These are phyloP conservation scores for Kodamaea suecica DNA, from an alignment of 1,139 yeast genomes.

Conservation along the genomic window DNA sequence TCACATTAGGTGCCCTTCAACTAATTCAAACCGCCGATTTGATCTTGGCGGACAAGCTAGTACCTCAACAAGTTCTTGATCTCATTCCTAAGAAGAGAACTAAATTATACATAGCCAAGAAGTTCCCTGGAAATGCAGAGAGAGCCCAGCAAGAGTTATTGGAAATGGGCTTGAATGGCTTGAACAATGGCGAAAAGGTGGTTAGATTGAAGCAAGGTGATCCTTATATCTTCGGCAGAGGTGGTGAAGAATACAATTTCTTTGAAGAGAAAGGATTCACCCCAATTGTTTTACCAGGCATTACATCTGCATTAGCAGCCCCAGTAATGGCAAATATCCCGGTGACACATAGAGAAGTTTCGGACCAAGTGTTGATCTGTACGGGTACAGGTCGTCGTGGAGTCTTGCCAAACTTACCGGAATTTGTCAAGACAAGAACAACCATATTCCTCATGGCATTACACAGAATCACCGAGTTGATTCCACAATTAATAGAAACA, in stretches of 20 bases:
- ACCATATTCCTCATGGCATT: conserved; percentile 89
- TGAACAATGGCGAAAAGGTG: conserved; percentile 67
- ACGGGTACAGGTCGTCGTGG: conserved; percentile 96
- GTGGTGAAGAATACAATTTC: conserved; percentile 84
- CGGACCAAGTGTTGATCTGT: conserved; percentile 88
- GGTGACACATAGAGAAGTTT: conserved; percentile 87
- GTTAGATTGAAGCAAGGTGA: conserved; percentile 95
- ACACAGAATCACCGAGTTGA: conserved; percentile 72
- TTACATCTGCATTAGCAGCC: conserved; percentile 88
- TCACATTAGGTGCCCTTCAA: conserved; percentile 82
- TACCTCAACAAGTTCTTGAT: conserved; percentile 83
- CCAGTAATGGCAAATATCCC: conserved; percentile 85
- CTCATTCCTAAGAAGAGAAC: conserved; percentile 69
- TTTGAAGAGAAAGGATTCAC: conserved; percentile 64
- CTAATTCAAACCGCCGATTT: conserved; percentile 82
- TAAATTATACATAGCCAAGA: conserved; percentile 79
- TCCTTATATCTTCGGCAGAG: conserved; percentile 95
- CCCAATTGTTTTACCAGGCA: conserved; percentile 81
- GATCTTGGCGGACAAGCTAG: conserved; percentile 85
- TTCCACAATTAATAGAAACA: conserved; percentile 50
- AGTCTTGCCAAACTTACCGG: conserved; percentile 74
- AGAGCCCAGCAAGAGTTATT: conserved; percentile 85
- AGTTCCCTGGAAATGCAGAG: conserved; percentile 97
- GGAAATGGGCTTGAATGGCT: conserved; percentile 61
- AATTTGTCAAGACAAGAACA: conserved; percentile 67